Conservation (phyloP, 495 filamentous ascomycete species). For the Daldinia loculata region DNA sequence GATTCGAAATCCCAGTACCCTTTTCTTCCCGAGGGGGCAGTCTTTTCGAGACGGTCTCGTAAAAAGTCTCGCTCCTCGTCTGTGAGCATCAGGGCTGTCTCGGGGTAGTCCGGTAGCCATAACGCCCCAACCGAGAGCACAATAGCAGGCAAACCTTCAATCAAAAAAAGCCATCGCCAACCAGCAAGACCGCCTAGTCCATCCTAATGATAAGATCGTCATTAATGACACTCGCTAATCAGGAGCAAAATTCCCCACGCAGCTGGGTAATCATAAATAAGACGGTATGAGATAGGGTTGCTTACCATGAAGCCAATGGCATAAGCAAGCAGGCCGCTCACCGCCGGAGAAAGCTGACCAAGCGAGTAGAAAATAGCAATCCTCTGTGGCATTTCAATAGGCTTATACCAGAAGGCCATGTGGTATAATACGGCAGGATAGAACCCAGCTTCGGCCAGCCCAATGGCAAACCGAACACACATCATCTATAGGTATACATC, state of each 20-base stretch:
- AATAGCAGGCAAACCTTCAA: conserved; percentile 57
- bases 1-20: conserved; percentile 45
- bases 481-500: conserved; percentile 48
- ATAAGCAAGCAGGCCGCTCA: conserved; percentile 55
- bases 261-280: neutral
- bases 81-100: conserved; percentile 51
- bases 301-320: conserved; percentile 52
- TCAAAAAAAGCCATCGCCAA: conserved; percentile 58
- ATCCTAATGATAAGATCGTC: conserved; percentile 26
- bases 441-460: conserved; percentile 54
- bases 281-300: neutral
- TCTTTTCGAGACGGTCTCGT: conserved; percentile 27
- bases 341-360: conserved; percentile 49
- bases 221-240: neutral
- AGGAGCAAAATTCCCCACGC: too few relatives aligned
- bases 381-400: conserved; percentile 49
- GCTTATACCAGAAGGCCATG: conserved; percentile 56
- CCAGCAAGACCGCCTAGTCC: conserved; percentile 48
- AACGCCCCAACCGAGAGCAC: conserved; percentile 48
- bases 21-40: conserved; percentile 32
- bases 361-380: conserved; percentile 52
- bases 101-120: conserved; percentile 56
- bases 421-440: conserved; percentile 54
- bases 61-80: conserved; percentile 49
- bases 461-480: conserved; percentile 53